These are phyloP conservation scores for Wolfiporia cocos DNA, from an alignment of 1,284 basidiomycete genomes.

Conservation along the genomic window DNA sequence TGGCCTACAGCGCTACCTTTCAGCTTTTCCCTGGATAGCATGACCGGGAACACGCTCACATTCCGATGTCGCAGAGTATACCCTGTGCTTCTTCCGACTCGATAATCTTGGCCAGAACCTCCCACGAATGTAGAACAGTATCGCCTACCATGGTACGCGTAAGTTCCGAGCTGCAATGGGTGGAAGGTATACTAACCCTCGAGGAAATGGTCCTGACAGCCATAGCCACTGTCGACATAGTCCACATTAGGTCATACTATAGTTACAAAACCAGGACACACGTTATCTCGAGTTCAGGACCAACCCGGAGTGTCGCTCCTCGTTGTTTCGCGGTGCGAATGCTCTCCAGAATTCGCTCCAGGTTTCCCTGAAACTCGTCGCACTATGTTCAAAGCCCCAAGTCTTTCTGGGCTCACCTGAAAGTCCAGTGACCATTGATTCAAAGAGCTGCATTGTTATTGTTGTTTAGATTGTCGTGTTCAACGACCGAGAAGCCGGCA, in stretches of 20 bases:
- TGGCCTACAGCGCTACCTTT: too few relatives aligned
- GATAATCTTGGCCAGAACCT: constrained; percentile 84
- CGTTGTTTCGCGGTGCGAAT: constrained; percentile 84
- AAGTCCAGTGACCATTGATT: constrained; percentile 98
- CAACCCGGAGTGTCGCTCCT: constrained; percentile 93
- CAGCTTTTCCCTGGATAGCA: too few relatives aligned
- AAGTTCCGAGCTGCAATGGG: too few relatives aligned
- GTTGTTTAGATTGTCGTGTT: background rate
- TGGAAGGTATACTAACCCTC: constrained; percentile 52
- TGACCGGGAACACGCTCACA: too few relatives aligned
- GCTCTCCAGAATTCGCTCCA: constrained; percentile 86
- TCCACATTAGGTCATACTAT: background rate
- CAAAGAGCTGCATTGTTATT: constrained; percentile 56
- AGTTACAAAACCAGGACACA: constrained; percentile 31
- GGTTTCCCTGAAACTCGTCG: constrained; percentile 72
- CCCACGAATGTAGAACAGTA: constrained; percentile 94
- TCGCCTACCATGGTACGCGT: constrained; percentile 53
- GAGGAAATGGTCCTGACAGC: constrained; percentile 90
- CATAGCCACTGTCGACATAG: constrained; percentile 67
- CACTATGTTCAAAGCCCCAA: background rate
- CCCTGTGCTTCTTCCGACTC: constrained; percentile 69
- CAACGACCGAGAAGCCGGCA: background rate
- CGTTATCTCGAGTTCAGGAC: constrained; percentile 98
- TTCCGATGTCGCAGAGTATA: constrained; percentile 92
- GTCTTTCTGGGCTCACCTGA: constrained; percentile 42